A percentile compares a stretch with the other conserved stretches of the same genome.
Conservation (phyloP, 768 basidiomycete species). For the Kwoniella europaea region DNA sequence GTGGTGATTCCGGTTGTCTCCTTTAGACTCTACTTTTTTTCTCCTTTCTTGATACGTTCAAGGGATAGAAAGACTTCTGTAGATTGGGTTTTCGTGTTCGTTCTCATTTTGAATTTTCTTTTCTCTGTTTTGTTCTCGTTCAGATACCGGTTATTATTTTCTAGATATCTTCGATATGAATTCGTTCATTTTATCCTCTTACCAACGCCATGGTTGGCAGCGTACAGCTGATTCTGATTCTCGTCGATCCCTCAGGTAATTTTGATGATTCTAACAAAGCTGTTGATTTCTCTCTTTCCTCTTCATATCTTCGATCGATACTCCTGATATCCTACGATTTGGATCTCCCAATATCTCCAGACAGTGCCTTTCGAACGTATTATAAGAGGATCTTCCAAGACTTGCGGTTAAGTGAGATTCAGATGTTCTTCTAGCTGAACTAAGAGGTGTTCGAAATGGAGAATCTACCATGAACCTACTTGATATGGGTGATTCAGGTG, state of each 20-base stretch:
- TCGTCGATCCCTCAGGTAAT: not conserved
- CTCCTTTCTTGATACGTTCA: not conserved
- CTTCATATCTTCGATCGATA: slow-evolving; percentile 14
- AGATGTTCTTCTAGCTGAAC: not conserved
- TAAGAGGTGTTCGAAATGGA: not conserved
- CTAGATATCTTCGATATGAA: not conserved
- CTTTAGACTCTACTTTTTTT: not conserved
- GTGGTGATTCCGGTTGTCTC: slow-evolving; percentile 30
- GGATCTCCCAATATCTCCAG: not conserved
- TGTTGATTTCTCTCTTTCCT: not conserved
- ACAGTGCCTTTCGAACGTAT: slow-evolving; percentile 12
- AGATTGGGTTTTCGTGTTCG: not conserved
- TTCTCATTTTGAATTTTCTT: not conserved
- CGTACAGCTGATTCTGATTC: not conserved
- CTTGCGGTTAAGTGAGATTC: slow-evolving; percentile 3
- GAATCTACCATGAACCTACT: not conserved
- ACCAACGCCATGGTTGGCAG: too few species aligned
- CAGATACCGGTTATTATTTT: not conserved
- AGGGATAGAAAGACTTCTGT: not conserved
- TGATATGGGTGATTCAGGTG: slow-evolving; percentile 6
- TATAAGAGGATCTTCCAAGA: slow-evolving; percentile 6
- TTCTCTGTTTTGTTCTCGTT: too few species aligned
- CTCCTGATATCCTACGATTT: slow-evolving; percentile 5
- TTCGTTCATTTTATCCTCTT: not conserved
- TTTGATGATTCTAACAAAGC: not conserved